A percentile compares a stretch with the other conserved stretches of the same genome.
Conservation (phyloP, 768 basidiomycete genomes). For the Obba rivulosa region DNA sequence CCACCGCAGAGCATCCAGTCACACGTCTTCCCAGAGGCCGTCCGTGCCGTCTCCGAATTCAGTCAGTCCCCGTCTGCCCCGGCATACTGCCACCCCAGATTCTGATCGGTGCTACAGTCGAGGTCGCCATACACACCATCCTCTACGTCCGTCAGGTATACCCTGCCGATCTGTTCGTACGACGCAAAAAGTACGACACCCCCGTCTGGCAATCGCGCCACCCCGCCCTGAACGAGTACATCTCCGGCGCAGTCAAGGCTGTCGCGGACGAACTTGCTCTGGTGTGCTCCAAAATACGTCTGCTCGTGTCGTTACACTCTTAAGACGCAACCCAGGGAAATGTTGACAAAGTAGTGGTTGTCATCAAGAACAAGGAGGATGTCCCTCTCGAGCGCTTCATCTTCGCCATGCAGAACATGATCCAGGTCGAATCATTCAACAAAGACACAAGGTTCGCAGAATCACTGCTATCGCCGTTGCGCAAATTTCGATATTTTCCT, state of each 20-base stretch:
- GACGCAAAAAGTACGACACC: conserved; percentile 85
- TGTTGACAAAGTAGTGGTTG: conserved; percentile 74
- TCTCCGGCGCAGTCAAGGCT: conserved; percentile 84
- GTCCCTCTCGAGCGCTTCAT: conserved; percentile 85
- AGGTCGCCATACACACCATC: conserved; percentile 90
- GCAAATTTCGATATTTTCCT: neutral
- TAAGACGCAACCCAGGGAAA: conserved; percentile 48
- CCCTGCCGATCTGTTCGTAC: conserved; percentile 80
- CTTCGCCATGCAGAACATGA: conserved; percentile 81
- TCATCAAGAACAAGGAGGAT: conserved; percentile 79
- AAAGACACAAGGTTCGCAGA: conserved; percentile 56
- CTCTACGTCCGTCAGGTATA: conserved; percentile 89
- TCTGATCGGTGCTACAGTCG: conserved; percentile 48
- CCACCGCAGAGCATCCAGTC: neutral
- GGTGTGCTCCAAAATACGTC: conserved; percentile 30
- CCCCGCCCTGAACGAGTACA: conserved; percentile 82
- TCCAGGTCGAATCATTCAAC: conserved; percentile 62
- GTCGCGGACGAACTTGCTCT: conserved; percentile 67
- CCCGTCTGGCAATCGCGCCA: conserved; percentile 94
- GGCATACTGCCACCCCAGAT: neutral
- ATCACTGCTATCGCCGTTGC: neutral
- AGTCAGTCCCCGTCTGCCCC: conserved; percentile 36
- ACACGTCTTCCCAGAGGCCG: conserved; percentile 41
- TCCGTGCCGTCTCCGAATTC: conserved; percentile 65
- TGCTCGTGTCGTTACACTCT: neutral